These are phyloP conservation scores for Aechmea fasciata DNA, from an alignment of 176 grass and related monocot genomes.

Conservation along the genomic window DNA sequence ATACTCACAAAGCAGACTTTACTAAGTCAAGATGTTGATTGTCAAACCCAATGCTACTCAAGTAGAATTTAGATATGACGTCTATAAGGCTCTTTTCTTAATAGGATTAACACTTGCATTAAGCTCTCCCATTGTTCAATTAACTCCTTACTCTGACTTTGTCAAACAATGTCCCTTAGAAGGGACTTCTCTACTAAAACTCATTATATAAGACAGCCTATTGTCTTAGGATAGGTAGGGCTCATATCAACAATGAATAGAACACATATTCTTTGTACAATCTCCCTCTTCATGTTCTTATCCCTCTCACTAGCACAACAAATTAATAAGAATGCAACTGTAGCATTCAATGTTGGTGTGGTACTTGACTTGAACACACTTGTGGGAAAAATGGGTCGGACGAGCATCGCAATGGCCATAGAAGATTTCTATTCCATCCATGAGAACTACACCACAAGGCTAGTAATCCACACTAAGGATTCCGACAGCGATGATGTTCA, in stretches of 20 bases:
- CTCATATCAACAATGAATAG: background rate
- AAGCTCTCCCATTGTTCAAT: background rate
- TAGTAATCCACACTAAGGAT: conserved; percentile 31
- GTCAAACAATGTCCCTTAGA: background rate
- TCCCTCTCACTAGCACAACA: background rate
- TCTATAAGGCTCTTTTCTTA: too few relatives aligned
- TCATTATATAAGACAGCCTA: background rate
- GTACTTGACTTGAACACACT: conserved; percentile 34
- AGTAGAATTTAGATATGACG: too few relatives aligned
- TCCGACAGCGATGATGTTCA: conserved; percentile 14
- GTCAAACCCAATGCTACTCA: too few relatives aligned
- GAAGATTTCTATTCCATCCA: conserved; percentile 43
- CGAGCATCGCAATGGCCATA: conserved; percentile 42
- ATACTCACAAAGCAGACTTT: background rate
- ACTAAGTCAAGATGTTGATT: too few relatives aligned
- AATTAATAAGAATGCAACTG: background rate
- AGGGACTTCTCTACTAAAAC: background rate
- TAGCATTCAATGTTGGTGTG: conserved; percentile 30
- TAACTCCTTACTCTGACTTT: background rate
- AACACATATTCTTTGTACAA: background rate
- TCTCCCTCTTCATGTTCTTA: background rate
- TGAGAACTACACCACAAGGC: conserved; percentile 29
- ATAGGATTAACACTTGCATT: background rate
- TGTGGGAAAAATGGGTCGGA: conserved; percentile 28
- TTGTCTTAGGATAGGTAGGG: background rate